Conservation (phyloP, 331 rosid genomes). For the Acacia concinna region DNA sequence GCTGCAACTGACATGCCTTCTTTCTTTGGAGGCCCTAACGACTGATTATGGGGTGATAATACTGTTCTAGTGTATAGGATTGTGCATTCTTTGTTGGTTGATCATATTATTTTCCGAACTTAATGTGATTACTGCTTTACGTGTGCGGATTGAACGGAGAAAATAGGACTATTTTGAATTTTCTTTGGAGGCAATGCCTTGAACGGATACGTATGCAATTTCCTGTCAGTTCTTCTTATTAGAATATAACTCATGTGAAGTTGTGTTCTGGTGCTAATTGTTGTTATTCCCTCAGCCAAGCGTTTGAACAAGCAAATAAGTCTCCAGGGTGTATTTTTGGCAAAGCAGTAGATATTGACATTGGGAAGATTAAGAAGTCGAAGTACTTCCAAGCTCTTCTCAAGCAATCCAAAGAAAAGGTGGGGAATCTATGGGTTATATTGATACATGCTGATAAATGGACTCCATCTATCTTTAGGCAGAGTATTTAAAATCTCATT, state of each 20-base stretch:
- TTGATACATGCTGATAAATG: not conserved
- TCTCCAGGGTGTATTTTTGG: constrained; percentile 60
- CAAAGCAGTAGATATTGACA: constrained; percentile 59
- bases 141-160: not conserved
- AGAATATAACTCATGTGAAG: not conserved
- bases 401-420: constrained; percentile 48
- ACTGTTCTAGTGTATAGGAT: not conserved
- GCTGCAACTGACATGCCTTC: not conserved
- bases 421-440: constrained; percentile 44
- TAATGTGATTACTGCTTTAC: not conserved
- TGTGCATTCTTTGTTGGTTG: not conserved
- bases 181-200: constrained; percentile 2
- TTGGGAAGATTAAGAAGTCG: constrained; percentile 70
- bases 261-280: constrained; percentile 2
- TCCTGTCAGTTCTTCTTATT: not conserved
- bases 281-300: constrained; percentile 49
- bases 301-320: constrained; percentile 79
- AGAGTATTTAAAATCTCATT: not conserved
- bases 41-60: not conserved
- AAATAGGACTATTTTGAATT: not conserved
- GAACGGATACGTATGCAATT: not conserved
- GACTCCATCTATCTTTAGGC: not conserved
- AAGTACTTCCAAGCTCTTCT: constrained; percentile 67
- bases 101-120: not conserved
- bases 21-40: not conserved